Evolutionary conservation across 768 basidiomycete genomes (phyloP), one percentile per base, ranked within the genome.

Genomic region (Cantharellus anzutake): DNA sequence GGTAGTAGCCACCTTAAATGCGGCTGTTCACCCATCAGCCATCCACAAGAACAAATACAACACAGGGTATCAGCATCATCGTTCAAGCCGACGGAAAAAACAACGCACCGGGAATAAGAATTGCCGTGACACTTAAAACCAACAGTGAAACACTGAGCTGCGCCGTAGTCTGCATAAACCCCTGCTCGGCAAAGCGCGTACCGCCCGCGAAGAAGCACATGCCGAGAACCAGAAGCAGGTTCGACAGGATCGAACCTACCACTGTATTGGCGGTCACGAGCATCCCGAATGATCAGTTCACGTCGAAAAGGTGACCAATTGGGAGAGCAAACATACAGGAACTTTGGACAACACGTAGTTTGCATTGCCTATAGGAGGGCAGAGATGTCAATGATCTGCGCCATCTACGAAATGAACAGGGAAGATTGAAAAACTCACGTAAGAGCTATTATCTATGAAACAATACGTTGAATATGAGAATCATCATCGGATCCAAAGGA

Each of bases 151-250:
- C 79, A 69, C 88, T 86, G 48, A 86, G 67, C 67, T 87, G 84
- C 4, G 80, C 78, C 0, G 85, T 79, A 39, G 80, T 84, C 86
- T 60, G 71, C 55, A 82, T 81, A 65, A 88, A 86, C 1, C 82
- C 86, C 70, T 89, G 87, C 64, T 88, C 83, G 20, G 82, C 83
- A 66, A 80, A 89, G 64, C 78, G 78, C 57, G 81, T 71, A 20
- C 87, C 87, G 60, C 86, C 87, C 29, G 84, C 86, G 64, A 90
- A 89, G 72, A 90, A 90, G 66, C 87, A 89, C 88, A 91, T 88
- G 56, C 88, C 88, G 39, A 90, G 75, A 16, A 91, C 81, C 56
- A 92, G 75, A 41, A 89, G 57, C 38, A 63, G 57, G 37, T 88
- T 90, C 66, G 82, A 84, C 14, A 92, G 71, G 69, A 92, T 87